phyloP scores from a whole-genome alignment of 768 basidiomycete species.

The Vararia minispora region DNA sequence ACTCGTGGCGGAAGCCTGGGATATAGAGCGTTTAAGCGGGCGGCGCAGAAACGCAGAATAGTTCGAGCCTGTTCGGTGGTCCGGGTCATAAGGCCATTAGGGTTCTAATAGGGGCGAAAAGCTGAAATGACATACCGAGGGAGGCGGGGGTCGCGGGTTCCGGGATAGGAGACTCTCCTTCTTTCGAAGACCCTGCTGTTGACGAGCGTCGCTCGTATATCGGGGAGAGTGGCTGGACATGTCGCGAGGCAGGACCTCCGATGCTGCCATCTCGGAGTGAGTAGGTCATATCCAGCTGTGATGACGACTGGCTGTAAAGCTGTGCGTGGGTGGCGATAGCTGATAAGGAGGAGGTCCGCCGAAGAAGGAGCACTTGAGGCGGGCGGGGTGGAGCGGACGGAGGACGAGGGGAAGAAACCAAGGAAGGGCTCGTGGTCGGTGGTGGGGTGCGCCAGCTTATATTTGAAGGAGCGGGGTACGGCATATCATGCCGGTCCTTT shows the following conservation, averaged over 20 bases:
- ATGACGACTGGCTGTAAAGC: constrained; percentile 14
- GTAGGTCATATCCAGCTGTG: constrained; percentile 22
- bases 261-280: constrained; percentile 12
- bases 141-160: constrained; percentile 17
- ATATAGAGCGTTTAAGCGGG: constrained; percentile 53
- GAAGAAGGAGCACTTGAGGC: constrained; percentile 5
- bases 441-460: constrained; percentile 11
- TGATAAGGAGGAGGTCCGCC: constrained; percentile 13
- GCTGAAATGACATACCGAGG: constrained; percentile 18
- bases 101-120: constrained; percentile 13
- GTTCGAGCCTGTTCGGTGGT: constrained; percentile 11
- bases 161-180: constrained; percentile 19
- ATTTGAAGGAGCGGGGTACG: constrained; percentile 7
- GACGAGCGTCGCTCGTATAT: constrained; percentile 55
- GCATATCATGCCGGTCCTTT: background rate
- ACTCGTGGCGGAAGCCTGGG: constrained; percentile 38
- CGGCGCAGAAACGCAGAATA: constrained; percentile 51
- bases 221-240: constrained; percentile 43
- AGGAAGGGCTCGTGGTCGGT: constrained; percentile 1
- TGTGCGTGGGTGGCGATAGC: constrained; percentile 16
- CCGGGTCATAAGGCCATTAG: too few relatives aligned
- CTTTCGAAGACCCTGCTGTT: constrained; percentile 44
- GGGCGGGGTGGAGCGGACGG: constrained; percentile 10
- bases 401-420: too few relatives aligned
- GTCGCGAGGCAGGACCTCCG: constrained; percentile 12